Evolutionary conservation across 2,329 filamentous ascomycete species (phyloP), one percentile per base, ranked within the genome.

Genomic region (Hymenoscyphus fructigenus): DNA sequence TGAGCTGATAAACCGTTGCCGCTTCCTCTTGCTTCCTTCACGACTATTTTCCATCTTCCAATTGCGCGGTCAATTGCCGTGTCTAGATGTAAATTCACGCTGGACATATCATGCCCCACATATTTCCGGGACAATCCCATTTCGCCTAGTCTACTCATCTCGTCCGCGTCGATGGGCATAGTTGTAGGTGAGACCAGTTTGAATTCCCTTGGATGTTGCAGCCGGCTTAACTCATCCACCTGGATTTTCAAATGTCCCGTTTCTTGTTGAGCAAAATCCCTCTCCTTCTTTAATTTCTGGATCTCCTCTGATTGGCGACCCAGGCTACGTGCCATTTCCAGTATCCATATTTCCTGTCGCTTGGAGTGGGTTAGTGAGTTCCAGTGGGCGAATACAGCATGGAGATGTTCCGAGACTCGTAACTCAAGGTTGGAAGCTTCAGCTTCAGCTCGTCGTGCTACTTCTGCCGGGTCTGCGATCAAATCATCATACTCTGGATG

Each of bases 321-420:
- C 1, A 88, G 79, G 34, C 82, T 80, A n/a, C 87, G 80, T 0
- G 87, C 87, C 47, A 89, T 77, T 73, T 88, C 86, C 41, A 89
- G 74, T 5, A 82, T 77, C 87, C 87, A 89, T 6, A 88, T 79
- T 68, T 88, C 85, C 29, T 80, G 80, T 61, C 84, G 83, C 26
- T 85, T 82, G 41, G 85, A 83, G 1, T 76, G 69, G 0, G 87
- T 78, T 29, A 95, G 80, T 1, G 81, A 81, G 60, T 85, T 85
- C 93, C 93, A 98, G 53, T 91, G 89, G 6, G 84, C 83, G 75
- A 88, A 96, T 0, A 91, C 88, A 15, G 88, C 86, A n/a, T 90
- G 85, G 5, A 97, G 77, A 75, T 98, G 94, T 65, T 90, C 84
- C 50, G 85, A 81, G 36, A 93, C 85, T 69, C 90, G 87, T 60